These are phyloP conservation scores for Rosa rugosa DNA, from an alignment of 306 rosid genomes.

Conservation along the genomic window DNA sequence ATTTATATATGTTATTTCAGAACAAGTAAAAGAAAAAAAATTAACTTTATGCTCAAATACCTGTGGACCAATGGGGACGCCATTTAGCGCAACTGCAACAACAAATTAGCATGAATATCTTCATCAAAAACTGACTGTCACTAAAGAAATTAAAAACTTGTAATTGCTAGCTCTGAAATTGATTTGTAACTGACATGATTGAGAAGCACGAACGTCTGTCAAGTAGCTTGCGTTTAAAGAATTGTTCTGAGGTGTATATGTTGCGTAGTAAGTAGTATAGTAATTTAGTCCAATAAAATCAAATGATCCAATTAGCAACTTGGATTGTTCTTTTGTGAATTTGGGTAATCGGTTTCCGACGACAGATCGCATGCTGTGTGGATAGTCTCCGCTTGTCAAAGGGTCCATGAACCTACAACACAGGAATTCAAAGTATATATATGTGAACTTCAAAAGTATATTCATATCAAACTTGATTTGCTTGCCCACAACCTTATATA, in stretches of 20 bases:
- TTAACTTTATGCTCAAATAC: constrained; percentile 12
- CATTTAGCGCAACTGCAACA: constrained; percentile 33
- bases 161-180: neutral
- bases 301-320: constrained; percentile 47
- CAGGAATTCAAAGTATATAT: neutral
- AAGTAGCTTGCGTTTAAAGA: constrained; percentile 16
- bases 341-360: constrained; percentile 48
- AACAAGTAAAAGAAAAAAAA: neutral
- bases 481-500: no score
- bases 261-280: constrained; percentile 46
- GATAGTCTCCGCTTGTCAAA: constrained; percentile 50
- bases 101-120: neutral
- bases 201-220: constrained; percentile 35
- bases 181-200: constrained; percentile 28
- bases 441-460: no score
- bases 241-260: constrained; percentile 21
- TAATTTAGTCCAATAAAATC: constrained; percentile 66
- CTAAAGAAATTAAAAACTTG: neutral
- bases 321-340: constrained; percentile 41
- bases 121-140: neutral
- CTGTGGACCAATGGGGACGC: constrained; percentile 49
- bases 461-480: no score
- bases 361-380: constrained; percentile 40
- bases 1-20: neutral
- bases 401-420: constrained; percentile 59